Evolutionary conservation across 495 filamentous ascomycete genomes (phyloP), one percentile per base, ranked within the genome.

Genomic region (Lasiosphaeriaceae sp.): DNA sequence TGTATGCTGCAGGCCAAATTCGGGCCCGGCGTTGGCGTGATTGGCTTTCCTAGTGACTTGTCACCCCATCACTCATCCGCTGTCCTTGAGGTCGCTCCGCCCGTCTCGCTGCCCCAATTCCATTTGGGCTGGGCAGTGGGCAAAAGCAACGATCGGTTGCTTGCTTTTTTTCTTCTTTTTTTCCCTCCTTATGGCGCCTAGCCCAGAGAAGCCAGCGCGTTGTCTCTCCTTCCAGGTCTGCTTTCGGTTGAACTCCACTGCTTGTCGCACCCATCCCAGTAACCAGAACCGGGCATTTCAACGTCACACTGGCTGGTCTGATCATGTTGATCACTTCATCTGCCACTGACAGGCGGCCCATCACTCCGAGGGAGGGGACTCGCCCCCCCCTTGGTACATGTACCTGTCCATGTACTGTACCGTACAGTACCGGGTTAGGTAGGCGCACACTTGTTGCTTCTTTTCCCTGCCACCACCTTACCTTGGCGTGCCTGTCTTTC

Each of bases 261-360:
- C 47, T 50, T 47, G 46, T 23, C 20, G 16, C n/a, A n/a, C 23
- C 26, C 24, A 17, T 17, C 14, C 24, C 47, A 50, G 14, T 24
- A 16, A 34, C 23, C 47, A 31, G 29, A 31, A 29, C 16, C 47
- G 8, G 24, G 6, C 23, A 24, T 6, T n/a, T 16, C 3, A 17
- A 50, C 11, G 26, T 50, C 47, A 16, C 47, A 50, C 47, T 50
- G 47, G 9, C 47, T 31, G 2, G 8, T 34, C 23, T 31, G 14
- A 29, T 24, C n/a, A 35, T 19, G 47, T 50, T 50, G 47, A 50
- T 50, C 47, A 50, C 29, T 35, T 50, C 47, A 50, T 50, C 47
- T 50, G 23, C 23, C 29, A 35, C 8, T 17, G 47, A 23, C 16
- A 50, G 39, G 39, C 47, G 47, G 47, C 23, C 24, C 24, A 50